phyloP scores from a whole-genome alignment of 257 asterid species.

The Anisodus tanguticus region DNA sequence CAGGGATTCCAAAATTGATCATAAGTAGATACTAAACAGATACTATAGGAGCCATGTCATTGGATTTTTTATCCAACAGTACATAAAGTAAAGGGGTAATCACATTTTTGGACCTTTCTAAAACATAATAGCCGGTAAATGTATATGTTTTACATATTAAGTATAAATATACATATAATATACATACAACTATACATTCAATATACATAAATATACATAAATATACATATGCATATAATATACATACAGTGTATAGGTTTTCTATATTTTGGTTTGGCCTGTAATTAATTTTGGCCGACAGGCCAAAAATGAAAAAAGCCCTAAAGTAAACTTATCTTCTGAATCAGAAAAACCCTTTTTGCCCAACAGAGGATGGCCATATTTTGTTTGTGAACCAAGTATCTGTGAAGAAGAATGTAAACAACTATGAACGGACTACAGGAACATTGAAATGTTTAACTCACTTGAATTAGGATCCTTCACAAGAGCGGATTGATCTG shows the following conservation, averaged over 20 bases:
- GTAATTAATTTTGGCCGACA: too few species aligned
- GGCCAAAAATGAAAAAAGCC: too few species aligned
- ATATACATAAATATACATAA: too few species aligned
- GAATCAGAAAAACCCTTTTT: neutral
- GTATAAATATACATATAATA: too few species aligned
- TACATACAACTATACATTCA: too few species aligned
- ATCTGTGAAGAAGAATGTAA: neutral
- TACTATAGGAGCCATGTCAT: neutral
- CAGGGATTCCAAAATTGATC: neutral
- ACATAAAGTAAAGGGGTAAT: too few species aligned
- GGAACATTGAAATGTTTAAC: constrained; percentile 39
- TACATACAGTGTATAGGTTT: too few species aligned
- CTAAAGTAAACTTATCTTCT: neutral
- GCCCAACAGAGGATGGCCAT: neutral
- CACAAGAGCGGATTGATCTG: constrained; percentile 58
- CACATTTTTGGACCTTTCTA: too few species aligned
- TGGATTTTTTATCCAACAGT: neutral
- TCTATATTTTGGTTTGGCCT: too few species aligned
- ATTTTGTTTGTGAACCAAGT: neutral
- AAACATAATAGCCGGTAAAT: too few species aligned
- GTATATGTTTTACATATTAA: too few species aligned
- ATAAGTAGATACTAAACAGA: neutral
- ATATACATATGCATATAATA: too few species aligned
- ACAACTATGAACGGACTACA: constrained; percentile 15
- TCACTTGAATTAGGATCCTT: constrained; percentile 81